Base-by-base conservation (phyloP, 1,284 basidiomycete species). In the Cryptococcus sp. region DNA sequence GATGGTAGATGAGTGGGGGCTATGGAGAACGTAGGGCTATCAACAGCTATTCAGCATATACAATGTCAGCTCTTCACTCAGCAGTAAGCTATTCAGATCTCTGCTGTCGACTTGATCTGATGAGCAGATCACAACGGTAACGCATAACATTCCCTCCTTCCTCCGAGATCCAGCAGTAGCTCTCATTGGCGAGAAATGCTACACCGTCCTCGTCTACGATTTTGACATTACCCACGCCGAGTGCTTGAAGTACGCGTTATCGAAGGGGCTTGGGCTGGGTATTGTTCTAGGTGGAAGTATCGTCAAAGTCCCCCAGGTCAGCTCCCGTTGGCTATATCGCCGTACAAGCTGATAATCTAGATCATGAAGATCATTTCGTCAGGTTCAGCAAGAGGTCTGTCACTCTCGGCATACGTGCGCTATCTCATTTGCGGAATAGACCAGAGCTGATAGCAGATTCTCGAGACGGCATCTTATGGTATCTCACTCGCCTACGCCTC, bases 241-340 rank as follows among this genome's bases (percentile, higher is more conserved):
- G 55, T 98, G 94, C 72, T 79, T 98, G 69, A 91, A 91, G 72
- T 90, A 91, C 70, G 83, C 89, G 2, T 74, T 97, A 49, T 97
- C 92, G 2, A 98, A 98, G 69, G 90, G 85, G 0, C 78, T 98
- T 7, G 94, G 94, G 0, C 77, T 98, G 24, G 93, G 87, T 0
- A 93, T 98, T 57, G 91, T 98, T 39, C 78, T 90, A 1, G 94
- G 92, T 47, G 92, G 93, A 1, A 86, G 86, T 23, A 90, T 98
- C 56, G 89, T 98, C 84, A 98, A 98, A 76, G 81, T 98, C 13
- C 94, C 94, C 3, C 94, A 98, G 67, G 75, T 91, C 10, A 64
- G 64, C 55, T 16, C 16, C 19, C 4, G 31, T 37, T 43, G 16
- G 40, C 40, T 23, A 34, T 39, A 36, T 34, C 46, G 5, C 57